These are phyloP conservation scores for Paramecium sexaurelia DNA, from an alignment of 73 alveolate species.

Conservation along the genomic window DNA sequence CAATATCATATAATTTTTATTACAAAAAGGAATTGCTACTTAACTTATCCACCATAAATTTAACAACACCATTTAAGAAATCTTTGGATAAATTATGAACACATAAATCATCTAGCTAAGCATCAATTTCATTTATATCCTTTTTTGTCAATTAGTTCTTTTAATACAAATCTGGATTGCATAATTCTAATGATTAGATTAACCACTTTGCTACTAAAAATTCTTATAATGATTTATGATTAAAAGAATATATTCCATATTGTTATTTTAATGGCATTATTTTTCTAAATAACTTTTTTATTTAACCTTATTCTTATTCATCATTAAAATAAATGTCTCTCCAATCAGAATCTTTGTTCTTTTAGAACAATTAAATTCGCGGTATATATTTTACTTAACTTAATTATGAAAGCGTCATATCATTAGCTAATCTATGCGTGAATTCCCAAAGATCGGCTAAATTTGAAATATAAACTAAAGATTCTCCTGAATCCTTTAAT, in stretches of 20 bases:
- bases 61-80: not conserved
- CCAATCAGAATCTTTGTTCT: not conserved
- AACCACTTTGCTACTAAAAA: conserved; percentile 25
- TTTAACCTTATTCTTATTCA: not conserved
- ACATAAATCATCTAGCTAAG: not conserved
- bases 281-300: not conserved
- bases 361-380: not conserved
- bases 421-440: not conserved
- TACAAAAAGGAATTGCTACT: not conserved
- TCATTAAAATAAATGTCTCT: not conserved
- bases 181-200: not conserved
- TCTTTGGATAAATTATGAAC: not conserved
- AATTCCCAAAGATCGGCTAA: not conserved
- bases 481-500: not conserved
- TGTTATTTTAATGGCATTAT: not conserved
- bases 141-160: not conserved
- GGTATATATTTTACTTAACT: not conserved
- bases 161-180: not conserved
- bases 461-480: not conserved
- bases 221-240: conserved; percentile 46
- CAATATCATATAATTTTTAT: not conserved
- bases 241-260: not conserved
- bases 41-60: not conserved
- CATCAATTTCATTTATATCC: not conserved
- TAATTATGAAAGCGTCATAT: not conserved